A percentile compares a stretch with the other conserved stretches of the same genome.
Conservation (phyloP, 768 basidiomycete species). For the Lentinula sp. region DNA sequence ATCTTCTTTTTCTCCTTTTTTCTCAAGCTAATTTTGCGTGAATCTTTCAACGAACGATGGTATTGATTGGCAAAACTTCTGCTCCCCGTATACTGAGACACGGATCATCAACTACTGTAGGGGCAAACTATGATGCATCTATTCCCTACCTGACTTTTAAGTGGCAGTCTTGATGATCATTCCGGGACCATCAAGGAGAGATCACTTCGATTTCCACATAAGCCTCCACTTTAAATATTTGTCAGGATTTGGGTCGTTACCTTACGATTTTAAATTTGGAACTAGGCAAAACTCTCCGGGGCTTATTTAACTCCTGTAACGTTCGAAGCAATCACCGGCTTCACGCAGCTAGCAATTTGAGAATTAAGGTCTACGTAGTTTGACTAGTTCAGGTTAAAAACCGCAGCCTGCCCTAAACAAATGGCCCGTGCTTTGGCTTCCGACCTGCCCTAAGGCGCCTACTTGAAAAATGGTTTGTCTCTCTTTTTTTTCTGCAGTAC, state of each 20-base stretch:
- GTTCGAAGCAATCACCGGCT: no score
- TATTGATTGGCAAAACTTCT: not conserved
- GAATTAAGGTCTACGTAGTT: no score
- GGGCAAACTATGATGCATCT: no score
- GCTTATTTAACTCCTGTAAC: no score
- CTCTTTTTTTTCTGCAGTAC: not conserved
- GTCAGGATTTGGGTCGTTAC: no score
- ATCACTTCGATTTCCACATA: slow-evolving; percentile 2
- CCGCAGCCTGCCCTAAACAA: slow-evolving; percentile 1
- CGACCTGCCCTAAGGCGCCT: not conserved
- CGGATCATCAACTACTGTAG: not conserved
- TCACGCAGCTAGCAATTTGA: no score
- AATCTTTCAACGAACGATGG: not conserved
- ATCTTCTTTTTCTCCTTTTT: no score
- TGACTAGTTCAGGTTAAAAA: no score
- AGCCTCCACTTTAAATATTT: not conserved
- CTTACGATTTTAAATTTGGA: no score
- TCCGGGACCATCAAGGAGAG: not conserved
- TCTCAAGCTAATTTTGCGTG: no score
- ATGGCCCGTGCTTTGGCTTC: not conserved
- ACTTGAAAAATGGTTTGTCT: slow-evolving; percentile 4
- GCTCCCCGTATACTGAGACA: not conserved
- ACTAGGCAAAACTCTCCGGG: no score
- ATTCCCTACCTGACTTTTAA: not conserved
- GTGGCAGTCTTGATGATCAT: not conserved